A percentile compares a stretch with the other conserved stretches of the same genome.
These are phyloP conservation scores for Citrullus mucosospermus DNA, from an alignment of 306 rosid genomes.

Conservation along the genomic window DNA sequence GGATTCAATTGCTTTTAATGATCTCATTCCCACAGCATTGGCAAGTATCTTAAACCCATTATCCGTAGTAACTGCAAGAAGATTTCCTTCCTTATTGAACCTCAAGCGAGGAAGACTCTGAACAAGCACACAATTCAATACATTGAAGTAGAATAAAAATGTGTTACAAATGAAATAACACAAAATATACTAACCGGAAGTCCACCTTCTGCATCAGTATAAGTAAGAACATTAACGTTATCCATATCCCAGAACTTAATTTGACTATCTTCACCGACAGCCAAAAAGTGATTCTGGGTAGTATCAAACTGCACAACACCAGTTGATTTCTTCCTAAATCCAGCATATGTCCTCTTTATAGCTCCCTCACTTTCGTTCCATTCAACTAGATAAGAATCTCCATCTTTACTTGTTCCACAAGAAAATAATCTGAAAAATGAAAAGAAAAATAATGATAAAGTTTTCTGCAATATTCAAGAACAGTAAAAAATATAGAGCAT, in stretches of 20 bases:
- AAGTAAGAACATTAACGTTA: constrained; percentile 24
- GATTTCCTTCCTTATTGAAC: constrained; percentile 80
- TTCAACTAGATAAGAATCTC: constrained; percentile 75
- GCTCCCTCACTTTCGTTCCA: constrained; percentile 90
- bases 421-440: constrained; percentile 55
- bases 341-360: constrained; percentile 56
- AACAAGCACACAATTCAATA: constrained; percentile 19
- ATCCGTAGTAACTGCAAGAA: constrained; percentile 74
- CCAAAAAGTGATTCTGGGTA: constrained; percentile 69
- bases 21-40: constrained; percentile 52
- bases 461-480: neutral
- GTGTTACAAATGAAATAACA: neutral
- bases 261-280: constrained; percentile 77
- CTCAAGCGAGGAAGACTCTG: constrained; percentile 72
- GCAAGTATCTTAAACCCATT: constrained; percentile 76
- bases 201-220: constrained; percentile 66
- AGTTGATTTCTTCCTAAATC: constrained; percentile 63
- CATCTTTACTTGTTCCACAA: constrained; percentile 89
- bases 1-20: constrained; percentile 39
- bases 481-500: neutral
- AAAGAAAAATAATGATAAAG: neutral
- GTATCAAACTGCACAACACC: constrained; percentile 81
- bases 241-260: constrained; percentile 95
- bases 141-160: constrained; percentile 6
- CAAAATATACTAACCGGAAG: constrained; percentile 42